Conservation (phyloP, 2,329 filamentous ascomycete genomes). For the Diaporthe amygdali region DNA sequence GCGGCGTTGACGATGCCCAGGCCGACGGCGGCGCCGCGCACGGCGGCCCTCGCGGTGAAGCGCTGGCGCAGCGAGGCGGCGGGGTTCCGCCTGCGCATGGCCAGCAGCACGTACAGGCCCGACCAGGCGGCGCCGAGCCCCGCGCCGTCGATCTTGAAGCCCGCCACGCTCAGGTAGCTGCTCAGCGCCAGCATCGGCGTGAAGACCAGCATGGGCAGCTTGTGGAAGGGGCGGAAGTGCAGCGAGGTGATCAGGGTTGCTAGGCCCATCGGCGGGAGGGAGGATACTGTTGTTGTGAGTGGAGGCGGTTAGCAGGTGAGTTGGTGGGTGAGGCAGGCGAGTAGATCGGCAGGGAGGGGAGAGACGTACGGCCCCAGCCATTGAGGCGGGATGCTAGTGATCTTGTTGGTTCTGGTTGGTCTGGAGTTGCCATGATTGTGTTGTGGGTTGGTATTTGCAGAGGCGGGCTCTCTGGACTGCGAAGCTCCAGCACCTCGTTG, state of each 20-base stretch:
- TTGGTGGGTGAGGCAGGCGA: neutral
- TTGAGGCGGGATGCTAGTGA: slow-evolving; percentile 42
- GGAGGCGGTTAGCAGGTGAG: neutral
- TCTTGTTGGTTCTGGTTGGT: slow-evolving; percentile 32
- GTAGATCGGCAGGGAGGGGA: neutral
- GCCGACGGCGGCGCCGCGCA: slow-evolving; percentile 56
- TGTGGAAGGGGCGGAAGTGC: slow-evolving; percentile 58
- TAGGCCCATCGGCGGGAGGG: slow-evolving; percentile 59
- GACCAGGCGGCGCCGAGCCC: slow-evolving; percentile 62
- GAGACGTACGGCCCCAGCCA: slow-evolving; percentile 56
- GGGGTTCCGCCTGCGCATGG: slow-evolving; percentile 51
- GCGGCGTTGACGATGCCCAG: slow-evolving; percentile 53
- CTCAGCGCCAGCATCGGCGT: slow-evolving; percentile 60
- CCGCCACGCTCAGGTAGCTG: slow-evolving; percentile 64
- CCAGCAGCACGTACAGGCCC: slow-evolving; percentile 62
- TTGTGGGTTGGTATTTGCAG: neutral
- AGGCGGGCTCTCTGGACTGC: neutral
- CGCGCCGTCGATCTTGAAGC: slow-evolving; percentile 61
- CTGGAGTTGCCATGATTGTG: slow-evolving; percentile 8
- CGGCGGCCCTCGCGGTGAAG: slow-evolving; percentile 53
- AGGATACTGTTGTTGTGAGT: slow-evolving; percentile 46
- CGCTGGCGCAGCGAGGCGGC: slow-evolving; percentile 37
- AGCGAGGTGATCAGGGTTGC: slow-evolving; percentile 62
- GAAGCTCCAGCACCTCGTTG: neutral
- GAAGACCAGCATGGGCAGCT: slow-evolving; percentile 52